A percentile compares a stretch with the other conserved stretches of the same genome.
Evolutionary conservation across 1,284 basidiomycete species (phyloP).

Genomic region (Ustilago cynodontis): DNA sequence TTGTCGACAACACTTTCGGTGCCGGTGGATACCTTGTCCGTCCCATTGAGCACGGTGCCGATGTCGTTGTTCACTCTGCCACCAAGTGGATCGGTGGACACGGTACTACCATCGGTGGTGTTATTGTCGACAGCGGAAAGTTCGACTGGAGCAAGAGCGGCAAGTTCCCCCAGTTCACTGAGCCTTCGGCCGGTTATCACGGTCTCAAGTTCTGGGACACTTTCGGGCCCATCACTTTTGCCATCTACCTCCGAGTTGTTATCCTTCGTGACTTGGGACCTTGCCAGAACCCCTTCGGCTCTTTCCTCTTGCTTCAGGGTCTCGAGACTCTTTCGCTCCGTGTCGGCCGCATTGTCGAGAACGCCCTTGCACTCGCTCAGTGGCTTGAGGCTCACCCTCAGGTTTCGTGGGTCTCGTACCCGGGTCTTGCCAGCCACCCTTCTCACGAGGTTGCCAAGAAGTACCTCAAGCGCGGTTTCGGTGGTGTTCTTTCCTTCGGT

Average conservation of each 20-base stretch:
- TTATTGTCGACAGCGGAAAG: conserved; percentile 83
- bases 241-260: conserved; percentile 80
- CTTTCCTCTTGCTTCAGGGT: conserved; percentile 86
- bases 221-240: conserved; percentile 80
- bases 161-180: conserved; percentile 84
- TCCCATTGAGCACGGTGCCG: conserved; percentile 83
- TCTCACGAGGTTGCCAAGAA: conserved; percentile 77
- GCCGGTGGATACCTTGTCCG: conserved; percentile 82
- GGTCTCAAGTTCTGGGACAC: conserved; percentile 75
- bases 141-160: conserved; percentile 85
- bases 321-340: conserved; percentile 87
- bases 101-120: conserved; percentile 87
- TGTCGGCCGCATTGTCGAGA: conserved; percentile 80
- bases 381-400: conserved; percentile 80
- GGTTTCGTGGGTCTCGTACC: conserved; percentile 85
- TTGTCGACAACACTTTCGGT: conserved; percentile 92
- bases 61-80: conserved; percentile 87
- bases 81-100: conserved; percentile 94
- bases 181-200: conserved; percentile 86
- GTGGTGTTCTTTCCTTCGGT: conserved; percentile 86
- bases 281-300: conserved; percentile 81
- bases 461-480: conserved; percentile 72
- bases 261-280: conserved; percentile 84
- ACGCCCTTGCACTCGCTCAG: conserved; percentile 80
- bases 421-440: conserved; percentile 78